Evolutionary conservation across 805 yeast genomes (phyloP).

Genomic region (Scheffersomyces amazonensis): DNA sequence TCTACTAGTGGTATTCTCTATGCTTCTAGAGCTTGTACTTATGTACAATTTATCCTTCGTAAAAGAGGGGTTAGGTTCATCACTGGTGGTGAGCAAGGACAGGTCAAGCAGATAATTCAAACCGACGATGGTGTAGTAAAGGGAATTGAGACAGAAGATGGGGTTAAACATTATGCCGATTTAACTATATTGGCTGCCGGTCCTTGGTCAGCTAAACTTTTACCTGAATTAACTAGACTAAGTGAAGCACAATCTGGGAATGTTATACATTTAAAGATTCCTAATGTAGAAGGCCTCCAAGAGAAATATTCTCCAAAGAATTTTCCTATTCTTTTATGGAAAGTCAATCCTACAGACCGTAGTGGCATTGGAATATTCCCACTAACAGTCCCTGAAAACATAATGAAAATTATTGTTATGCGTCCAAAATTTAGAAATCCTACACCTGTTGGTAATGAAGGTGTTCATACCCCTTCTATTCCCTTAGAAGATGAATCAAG

Average conservation of each 20-base stretch:
- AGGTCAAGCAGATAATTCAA: constrained; percentile 16
- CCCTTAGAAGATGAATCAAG: constrained; percentile 20
- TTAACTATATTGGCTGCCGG: constrained; percentile 21
- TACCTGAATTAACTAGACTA: constrained; percentile 34
- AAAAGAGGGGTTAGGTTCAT: constrained; percentile 29
- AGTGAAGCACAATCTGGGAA: constrained; percentile 38
- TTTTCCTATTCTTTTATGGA: constrained; percentile 33
- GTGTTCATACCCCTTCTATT: constrained; percentile 22
- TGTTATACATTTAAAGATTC: constrained; percentile 28
- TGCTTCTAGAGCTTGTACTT: constrained; percentile 28
- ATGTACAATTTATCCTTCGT: constrained; percentile 21
- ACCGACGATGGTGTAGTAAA: constrained; percentile 5
- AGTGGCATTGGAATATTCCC: constrained; percentile 36
- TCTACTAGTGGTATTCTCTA: constrained; percentile 29
- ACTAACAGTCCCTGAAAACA: constrained; percentile 29
- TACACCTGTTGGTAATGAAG: constrained; percentile 8
- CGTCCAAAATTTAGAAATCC: constrained; percentile 35
- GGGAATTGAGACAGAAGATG: constrained; percentile 19
- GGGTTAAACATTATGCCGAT: constrained; percentile 16
- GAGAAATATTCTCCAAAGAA: constrained; percentile 25
- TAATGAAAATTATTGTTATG: constrained; percentile 32
- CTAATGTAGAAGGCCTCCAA: constrained; percentile 24
- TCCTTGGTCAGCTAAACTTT: constrained; percentile 20
- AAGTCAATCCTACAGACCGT: constrained; percentile 20
- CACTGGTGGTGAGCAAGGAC: constrained; percentile 18